Evolutionary conservation across 2,329 filamentous ascomycete species (phyloP), one percentile per base, ranked within the genome.

Genomic region (Seiridium cupressi): DNA sequence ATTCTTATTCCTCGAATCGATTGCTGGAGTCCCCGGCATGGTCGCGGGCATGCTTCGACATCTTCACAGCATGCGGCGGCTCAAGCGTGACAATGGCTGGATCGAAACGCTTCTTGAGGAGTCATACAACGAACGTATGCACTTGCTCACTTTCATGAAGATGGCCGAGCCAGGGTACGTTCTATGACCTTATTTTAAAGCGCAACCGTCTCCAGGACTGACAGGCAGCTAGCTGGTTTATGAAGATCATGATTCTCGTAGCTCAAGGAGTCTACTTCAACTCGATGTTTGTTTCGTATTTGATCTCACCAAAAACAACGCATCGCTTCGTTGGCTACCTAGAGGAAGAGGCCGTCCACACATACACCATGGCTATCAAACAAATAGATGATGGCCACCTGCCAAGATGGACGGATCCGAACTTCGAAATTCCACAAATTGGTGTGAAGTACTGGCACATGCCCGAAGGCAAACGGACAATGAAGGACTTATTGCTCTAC

Each of bases 231-330:
- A 92, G 91, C 11, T 87, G 84, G 81, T 95, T 97, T 80, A 96
- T 97, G 93, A 89, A 92, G 64, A 75, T 92, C 60, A 91, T 97
- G 87, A 92, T 98, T 59, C 84, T 98, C 44, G 92, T 89, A 9
- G 93, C 94, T 0, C 94, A 98, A 74, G 95, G 94, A 44, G 91
- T 98, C 68, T 98, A 96, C 82, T 97, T 96, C 84, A 99, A 99
- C 77, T 85, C 87, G 64, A 86, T 98, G 73, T 98, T 99, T 82
- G 62, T 97, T 63, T 84, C 89, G 51, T 98, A 98, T 77, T 87
- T 99, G 40, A 70, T 97, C 62, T 92, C 89, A 1, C 94, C 95
- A 5, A 87, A 89, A 62, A 94, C 92, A 64, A 94, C 91, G 70
- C 95, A 99, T 75, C 89, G 95, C 49, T 98, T 99, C 74, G 93